A percentile compares a stretch with the other conserved stretches of the same genome.
Evolutionary conservation across 352 stramenopile species (phyloP).

Genomic region (Pythium dissimile): DNA sequence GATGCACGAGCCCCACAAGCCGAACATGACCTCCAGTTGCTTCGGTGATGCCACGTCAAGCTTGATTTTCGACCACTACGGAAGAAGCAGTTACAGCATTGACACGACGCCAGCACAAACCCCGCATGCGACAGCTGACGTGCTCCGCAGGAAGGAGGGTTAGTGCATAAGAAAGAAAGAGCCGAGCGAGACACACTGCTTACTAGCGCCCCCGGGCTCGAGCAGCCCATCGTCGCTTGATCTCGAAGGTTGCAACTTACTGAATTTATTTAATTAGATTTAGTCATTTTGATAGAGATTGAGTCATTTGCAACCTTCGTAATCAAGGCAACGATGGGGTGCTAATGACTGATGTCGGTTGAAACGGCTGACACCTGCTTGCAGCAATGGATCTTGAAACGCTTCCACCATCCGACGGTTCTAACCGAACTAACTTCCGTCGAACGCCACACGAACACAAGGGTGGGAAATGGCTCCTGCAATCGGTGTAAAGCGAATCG

Average conservation of each 20-base stretch:
- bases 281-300: no score
- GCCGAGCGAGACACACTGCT: not conserved
- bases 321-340: no score
- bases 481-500: conserved; percentile 2
- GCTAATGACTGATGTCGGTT: no score
- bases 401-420: not conserved
- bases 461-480: not conserved
- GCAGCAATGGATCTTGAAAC: no score
- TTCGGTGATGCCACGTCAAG: conserved; percentile 1
- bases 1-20: conserved; percentile 54
- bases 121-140: conserved; percentile 37
- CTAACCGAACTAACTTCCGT: not conserved
- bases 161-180: not conserved
- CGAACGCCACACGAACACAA: not conserved
- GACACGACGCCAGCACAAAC: conserved; percentile 32
- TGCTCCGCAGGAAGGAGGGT: not conserved
- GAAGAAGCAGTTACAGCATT: conserved; percentile 37
- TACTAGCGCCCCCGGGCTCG: conserved; percentile 39
- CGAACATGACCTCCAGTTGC: conserved; percentile 41
- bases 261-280: no score
- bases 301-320: no score
- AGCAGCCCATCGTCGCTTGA: conserved; percentile 39
- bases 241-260: no score
- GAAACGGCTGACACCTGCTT: no score
- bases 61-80: conserved; percentile 47